phyloP scores from a whole-genome alignment of 2,329 filamentous ascomycete genomes.

The Botrytis deweyae region DNA sequence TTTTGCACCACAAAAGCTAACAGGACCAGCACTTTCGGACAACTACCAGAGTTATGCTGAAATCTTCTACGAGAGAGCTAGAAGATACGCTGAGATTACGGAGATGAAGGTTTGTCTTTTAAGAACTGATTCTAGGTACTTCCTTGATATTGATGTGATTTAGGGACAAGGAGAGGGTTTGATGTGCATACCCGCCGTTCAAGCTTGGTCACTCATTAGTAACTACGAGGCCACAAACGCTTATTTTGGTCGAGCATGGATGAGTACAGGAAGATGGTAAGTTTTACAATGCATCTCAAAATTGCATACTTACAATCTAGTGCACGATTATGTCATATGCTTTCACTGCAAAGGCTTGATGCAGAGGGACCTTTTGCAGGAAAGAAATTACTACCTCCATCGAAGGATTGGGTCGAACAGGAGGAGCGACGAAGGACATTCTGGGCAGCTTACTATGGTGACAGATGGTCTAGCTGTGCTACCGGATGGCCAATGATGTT shows the following conservation, averaged over 20 bases:
- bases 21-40: constrained; percentile 52
- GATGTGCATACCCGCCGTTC: constrained; percentile 75
- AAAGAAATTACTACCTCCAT: constrained; percentile 68
- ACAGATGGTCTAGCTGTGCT: constrained; percentile 82
- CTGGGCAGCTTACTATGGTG: constrained; percentile 80
- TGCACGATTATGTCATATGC: constrained; percentile 73
- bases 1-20: background rate
- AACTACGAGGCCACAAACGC: constrained; percentile 82
- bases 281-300: background rate
- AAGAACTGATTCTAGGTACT: background rate
- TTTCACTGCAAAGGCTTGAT: constrained; percentile 80
- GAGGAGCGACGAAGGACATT: constrained; percentile 83
- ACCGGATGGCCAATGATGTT: constrained; percentile 88
- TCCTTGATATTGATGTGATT: background rate
- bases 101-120: constrained; percentile 66
- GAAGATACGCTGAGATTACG: constrained; percentile 79
- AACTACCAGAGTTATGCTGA: constrained; percentile 72
- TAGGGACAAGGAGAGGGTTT: constrained; percentile 75
- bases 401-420: constrained; percentile 76
- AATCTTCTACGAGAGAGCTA: constrained; percentile 76
- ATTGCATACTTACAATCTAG: background rate
- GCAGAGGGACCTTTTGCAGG: constrained; percentile 61
- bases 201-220: constrained; percentile 73
- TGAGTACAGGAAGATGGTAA: constrained; percentile 68
- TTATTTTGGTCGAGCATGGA: constrained; percentile 81